These are phyloP conservation scores for Macrolepiota dolichaula DNA, from an alignment of 768 basidiomycete genomes.

Conservation along the genomic window DNA sequence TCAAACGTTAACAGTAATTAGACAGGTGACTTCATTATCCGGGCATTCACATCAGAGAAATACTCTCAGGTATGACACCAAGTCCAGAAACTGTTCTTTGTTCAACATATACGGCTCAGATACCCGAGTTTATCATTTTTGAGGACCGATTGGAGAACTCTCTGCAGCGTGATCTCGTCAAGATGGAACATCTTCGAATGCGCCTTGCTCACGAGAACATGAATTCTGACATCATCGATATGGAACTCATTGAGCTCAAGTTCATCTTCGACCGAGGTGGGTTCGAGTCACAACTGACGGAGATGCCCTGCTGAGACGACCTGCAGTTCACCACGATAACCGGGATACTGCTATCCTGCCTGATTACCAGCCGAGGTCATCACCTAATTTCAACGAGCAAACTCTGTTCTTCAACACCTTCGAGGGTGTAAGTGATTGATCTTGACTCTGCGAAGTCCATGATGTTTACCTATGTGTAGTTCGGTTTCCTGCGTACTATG, in stretches of 20 bases:
- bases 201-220: slow-evolving; percentile 72
- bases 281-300: slow-evolving; percentile 18
- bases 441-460: neutral
- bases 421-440: slow-evolving; percentile 52
- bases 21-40: slow-evolving; percentile 80
- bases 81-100: neutral
- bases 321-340: slow-evolving; percentile 78
- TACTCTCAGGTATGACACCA: slow-evolving; percentile 63
- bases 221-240: slow-evolving; percentile 68
- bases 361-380: slow-evolving; percentile 66
- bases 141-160: slow-evolving; percentile 82
- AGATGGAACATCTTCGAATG: slow-evolving; percentile 85
- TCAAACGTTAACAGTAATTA: slow-evolving; percentile 17
- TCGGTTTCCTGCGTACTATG: slow-evolving; percentile 69
- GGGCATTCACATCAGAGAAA: slow-evolving; percentile 76
- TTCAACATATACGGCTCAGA: slow-evolving; percentile 34
- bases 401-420: slow-evolving; percentile 61
- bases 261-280: slow-evolving; percentile 75
- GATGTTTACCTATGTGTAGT: slow-evolving; percentile 32
- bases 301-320: slow-evolving; percentile 2
- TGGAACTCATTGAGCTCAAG: slow-evolving; percentile 81
- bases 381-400: slow-evolving; percentile 57
- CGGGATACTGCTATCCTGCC: slow-evolving; percentile 79
- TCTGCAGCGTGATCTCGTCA: slow-evolving; percentile 76
- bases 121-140: slow-evolving; percentile 81